A percentile compares a stretch with the other conserved stretches of the same genome.
These are phyloP conservation scores for Saxophila tyrrhenica DNA, from an alignment of 495 filamentous ascomycete species.

Conservation along the genomic window DNA sequence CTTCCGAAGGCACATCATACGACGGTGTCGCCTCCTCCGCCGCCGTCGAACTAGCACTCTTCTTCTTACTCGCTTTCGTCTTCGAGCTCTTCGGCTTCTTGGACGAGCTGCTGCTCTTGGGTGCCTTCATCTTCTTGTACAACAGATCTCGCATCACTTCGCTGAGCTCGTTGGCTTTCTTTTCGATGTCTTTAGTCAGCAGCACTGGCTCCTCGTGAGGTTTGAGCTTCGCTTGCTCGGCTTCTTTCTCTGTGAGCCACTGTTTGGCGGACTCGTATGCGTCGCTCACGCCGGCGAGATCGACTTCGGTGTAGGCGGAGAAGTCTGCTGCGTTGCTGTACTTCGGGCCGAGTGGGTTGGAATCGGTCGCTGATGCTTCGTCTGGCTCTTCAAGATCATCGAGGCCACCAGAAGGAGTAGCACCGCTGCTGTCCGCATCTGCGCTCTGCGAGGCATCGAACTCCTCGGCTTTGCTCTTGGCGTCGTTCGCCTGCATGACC, in stretches of 20 bases:
- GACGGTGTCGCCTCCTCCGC: slow-evolving; percentile 10
- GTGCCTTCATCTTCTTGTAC: slow-evolving; percentile 53
- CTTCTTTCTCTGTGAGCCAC: slow-evolving; percentile 64
- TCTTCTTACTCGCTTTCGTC: slow-evolving; percentile 20
- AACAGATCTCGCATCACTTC: slow-evolving; percentile 57
- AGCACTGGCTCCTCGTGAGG: slow-evolving; percentile 62
- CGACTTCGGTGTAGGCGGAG: slow-evolving; percentile 49
- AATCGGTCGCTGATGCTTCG: slow-evolving; percentile 30
- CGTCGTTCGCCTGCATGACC: slow-evolving; percentile 34
- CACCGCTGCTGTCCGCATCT: slow-evolving; percentile 32
- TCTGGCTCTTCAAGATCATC: slow-evolving; percentile 51
- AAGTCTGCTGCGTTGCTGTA: slow-evolving; percentile 34
- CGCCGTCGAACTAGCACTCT: slow-evolving; percentile 9
- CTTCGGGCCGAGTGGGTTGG: slow-evolving; percentile 15
- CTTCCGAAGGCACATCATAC: slow-evolving; percentile 17
- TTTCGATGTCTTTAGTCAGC: slow-evolving; percentile 50
- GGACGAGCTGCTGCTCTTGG: slow-evolving; percentile 35
- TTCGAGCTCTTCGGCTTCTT: slow-evolving; percentile 24
- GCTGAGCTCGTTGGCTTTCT: slow-evolving; percentile 49
- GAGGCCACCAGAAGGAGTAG: slow-evolving; percentile 38
- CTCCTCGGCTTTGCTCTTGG: slow-evolving; percentile 36
- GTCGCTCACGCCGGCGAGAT: slow-evolving; percentile 46
- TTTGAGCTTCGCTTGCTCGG: slow-evolving; percentile 48
- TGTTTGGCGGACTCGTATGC: slow-evolving; percentile 34
- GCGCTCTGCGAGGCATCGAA: slow-evolving; percentile 30